A percentile compares a stretch with the other conserved stretches of the same genome.
Evolutionary conservation across 2,329 filamentous ascomycete species (phyloP).

Genomic region (Aspergillus melleus): DNA sequence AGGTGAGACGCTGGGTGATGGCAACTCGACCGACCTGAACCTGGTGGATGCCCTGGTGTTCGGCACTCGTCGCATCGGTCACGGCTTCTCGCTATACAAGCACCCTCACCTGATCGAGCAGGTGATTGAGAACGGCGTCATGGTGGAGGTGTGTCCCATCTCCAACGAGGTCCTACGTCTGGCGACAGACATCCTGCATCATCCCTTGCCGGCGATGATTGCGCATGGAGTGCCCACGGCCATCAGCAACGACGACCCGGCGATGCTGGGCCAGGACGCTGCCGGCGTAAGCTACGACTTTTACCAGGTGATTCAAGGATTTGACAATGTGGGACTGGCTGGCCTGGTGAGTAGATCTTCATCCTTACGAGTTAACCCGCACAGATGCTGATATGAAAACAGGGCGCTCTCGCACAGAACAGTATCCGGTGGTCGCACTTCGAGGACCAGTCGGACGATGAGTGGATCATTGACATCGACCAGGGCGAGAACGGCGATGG

Average conservation of each 20-base stretch:
- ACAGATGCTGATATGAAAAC: neutral
- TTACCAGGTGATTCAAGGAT: constrained; percentile 87
- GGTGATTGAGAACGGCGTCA: constrained; percentile 79
- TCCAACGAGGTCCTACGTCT: constrained; percentile 84
- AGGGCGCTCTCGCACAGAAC: constrained; percentile 72
- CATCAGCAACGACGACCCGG: constrained; percentile 86
- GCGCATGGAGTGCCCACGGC: constrained; percentile 78
- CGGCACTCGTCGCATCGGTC: constrained; percentile 80
- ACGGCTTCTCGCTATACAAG: constrained; percentile 83
- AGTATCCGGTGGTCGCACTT: constrained; percentile 83
- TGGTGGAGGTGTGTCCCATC: constrained; percentile 85
- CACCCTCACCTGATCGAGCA: constrained; percentile 84
- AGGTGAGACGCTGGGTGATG: constrained; percentile 82
- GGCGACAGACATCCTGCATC: constrained; percentile 70
- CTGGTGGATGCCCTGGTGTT: constrained; percentile 83
- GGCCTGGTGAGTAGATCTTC: constrained; percentile 61
- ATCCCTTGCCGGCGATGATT: constrained; percentile 78
- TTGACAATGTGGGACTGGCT: constrained; percentile 86
- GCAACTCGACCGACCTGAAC: constrained; percentile 74
- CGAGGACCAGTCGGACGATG: constrained; percentile 69
- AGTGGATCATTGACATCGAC: constrained; percentile 72
- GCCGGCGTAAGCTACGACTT: constrained; percentile 87
- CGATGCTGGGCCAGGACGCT: constrained; percentile 78
- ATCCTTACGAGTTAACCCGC: neutral
- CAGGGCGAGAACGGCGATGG: constrained; percentile 69